Conservation (phyloP, 306 rosid species). For the Fragaria ananassa region DNA sequence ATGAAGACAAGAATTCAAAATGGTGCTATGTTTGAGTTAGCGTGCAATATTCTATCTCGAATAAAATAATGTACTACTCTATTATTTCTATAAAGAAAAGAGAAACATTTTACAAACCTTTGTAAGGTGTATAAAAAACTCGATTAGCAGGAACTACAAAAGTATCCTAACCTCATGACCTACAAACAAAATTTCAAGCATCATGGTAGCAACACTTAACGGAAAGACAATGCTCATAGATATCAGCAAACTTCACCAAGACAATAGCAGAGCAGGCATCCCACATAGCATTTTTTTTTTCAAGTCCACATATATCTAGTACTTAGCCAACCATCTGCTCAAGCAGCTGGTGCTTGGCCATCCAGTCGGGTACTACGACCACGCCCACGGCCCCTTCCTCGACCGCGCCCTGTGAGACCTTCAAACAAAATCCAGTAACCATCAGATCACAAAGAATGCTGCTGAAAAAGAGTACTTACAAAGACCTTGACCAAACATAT, state of each 20-base stretch:
- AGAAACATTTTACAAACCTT: constrained; percentile 31
- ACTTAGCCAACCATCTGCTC: constrained; percentile 31
- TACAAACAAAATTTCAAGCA: constrained; percentile 51
- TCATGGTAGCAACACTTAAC: constrained; percentile 37
- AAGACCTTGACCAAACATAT: background rate
- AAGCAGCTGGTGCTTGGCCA: constrained; percentile 56
- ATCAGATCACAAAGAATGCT: background rate
- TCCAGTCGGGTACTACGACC: constrained; percentile 34
- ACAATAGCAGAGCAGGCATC: constrained; percentile 47
- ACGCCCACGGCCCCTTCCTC: constrained; percentile 62
- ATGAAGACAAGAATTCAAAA: background rate
- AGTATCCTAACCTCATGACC: constrained; percentile 25
- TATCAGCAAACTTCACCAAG: constrained; percentile 33
- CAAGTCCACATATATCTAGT: constrained; percentile 33
- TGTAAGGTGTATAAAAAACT: constrained; percentile 12
- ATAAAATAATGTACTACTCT: constrained; percentile 44
- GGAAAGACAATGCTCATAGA: constrained; percentile 27
- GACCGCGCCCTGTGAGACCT: constrained; percentile 58
- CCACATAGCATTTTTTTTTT: constrained; percentile 33
- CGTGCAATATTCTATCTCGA: constrained; percentile 23
- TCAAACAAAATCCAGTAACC: constrained; percentile 3
- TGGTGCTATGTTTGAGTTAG: background rate
- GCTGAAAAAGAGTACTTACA: background rate
- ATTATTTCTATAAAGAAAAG: constrained; percentile 29
- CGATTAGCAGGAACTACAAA: constrained; percentile 18